A percentile compares a stretch with the other conserved stretches of the same genome.
These are phyloP conservation scores for Coemansia sp. DNA, from an alignment of 192 early-diverging fungal genomes.

Conservation along the genomic window DNA sequence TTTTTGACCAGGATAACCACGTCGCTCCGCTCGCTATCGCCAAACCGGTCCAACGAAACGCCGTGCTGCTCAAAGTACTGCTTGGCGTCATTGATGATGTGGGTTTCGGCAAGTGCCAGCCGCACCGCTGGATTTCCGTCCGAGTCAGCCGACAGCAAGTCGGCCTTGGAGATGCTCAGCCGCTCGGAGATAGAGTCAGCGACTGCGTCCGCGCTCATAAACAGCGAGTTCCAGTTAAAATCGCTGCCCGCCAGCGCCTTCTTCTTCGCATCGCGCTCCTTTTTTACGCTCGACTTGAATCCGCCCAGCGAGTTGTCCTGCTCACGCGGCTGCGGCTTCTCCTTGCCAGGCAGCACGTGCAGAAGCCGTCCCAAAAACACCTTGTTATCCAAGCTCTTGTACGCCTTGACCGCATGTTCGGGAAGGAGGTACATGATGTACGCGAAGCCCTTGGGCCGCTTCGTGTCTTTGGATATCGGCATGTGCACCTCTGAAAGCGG, in stretches of 20 bases:
- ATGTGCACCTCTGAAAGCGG: conserved; percentile 93
- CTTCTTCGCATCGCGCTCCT: conserved; percentile 76
- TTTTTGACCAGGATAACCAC: conserved; percentile 96
- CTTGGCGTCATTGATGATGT: conserved; percentile 94
- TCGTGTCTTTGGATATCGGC: conserved; percentile 89
- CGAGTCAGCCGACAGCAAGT: conserved; percentile 80
- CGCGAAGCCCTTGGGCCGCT: conserved; percentile 90
- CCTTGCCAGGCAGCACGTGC: conserved; percentile 86
- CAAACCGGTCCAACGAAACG: conserved; percentile 78
- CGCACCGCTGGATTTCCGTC: conserved; percentile 83
- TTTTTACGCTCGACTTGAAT: conserved; percentile 69
- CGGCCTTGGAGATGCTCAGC: conserved; percentile 85
- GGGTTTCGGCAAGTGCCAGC: conserved; percentile 96
- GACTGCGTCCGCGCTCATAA: conserved; percentile 95
- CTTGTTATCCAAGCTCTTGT: conserved; percentile 71
- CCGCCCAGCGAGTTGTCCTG: conserved; percentile 50
- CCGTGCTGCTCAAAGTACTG: conserved; percentile 84
- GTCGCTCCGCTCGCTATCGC: conserved; percentile 73
- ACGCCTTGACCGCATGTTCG: conserved; percentile 92
- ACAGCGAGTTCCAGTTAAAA: conserved; percentile 96
- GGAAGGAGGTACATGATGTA: conserved; percentile 88
- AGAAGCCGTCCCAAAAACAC: conserved; percentile 92
- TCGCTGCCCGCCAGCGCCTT: conserved; percentile 77
- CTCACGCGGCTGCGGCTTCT: conserved; percentile 60
- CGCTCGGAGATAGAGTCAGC: conserved; percentile 94